Evolutionary conservation across 2,329 filamentous ascomycete species (phyloP).

Genomic region (Metarhizium anisopliae): DNA sequence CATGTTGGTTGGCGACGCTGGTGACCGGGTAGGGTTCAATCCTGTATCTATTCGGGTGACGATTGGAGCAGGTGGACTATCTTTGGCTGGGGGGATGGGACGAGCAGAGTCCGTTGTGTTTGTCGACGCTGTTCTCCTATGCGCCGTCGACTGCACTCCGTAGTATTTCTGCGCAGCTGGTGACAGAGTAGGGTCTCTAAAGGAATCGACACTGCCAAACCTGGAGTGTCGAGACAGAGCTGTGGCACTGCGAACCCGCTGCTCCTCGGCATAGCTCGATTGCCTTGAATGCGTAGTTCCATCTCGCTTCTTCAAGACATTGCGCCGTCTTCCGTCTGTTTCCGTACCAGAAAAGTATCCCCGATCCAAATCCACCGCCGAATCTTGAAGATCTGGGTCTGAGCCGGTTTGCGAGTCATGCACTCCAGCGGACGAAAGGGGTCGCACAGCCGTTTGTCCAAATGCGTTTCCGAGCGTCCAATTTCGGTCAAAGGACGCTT

Average conservation of each 20-base stretch:
- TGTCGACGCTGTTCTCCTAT: constrained; percentile 54
- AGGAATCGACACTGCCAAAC: constrained; percentile 71
- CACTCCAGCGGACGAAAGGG: constrained; percentile 44
- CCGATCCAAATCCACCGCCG: constrained; percentile 60
- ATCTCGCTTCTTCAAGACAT: constrained; percentile 72
- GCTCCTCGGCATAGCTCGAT: constrained; percentile 69
- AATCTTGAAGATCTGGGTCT: constrained; percentile 34
- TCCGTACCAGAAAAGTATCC: constrained; percentile 93
- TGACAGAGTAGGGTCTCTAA: constrained; percentile 51
- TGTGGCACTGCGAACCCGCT: constrained; percentile 56
- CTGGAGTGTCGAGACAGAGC: constrained; percentile 65
- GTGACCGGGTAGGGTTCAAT: constrained; percentile 28
- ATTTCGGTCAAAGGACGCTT: constrained; percentile 61
- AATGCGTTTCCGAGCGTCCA: constrained; percentile 55
- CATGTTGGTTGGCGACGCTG: constrained; percentile 31
- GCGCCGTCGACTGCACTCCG: constrained; percentile 36
- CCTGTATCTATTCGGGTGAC: constrained; percentile 50
- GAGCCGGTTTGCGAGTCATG: constrained; percentile 32
- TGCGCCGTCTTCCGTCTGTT: constrained; percentile 64
- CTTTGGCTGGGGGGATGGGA: constrained; percentile 43
- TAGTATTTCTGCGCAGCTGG: constrained; percentile 65
- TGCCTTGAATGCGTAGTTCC: constrained; percentile 56
- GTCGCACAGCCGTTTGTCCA: constrained; percentile 28
- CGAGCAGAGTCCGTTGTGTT: constrained; percentile 46
- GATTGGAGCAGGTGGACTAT: constrained; percentile 39